These are phyloP conservation scores for Tuber magnatum DNA, from an alignment of 495 filamentous ascomycete genomes.

Conservation along the genomic window DNA sequence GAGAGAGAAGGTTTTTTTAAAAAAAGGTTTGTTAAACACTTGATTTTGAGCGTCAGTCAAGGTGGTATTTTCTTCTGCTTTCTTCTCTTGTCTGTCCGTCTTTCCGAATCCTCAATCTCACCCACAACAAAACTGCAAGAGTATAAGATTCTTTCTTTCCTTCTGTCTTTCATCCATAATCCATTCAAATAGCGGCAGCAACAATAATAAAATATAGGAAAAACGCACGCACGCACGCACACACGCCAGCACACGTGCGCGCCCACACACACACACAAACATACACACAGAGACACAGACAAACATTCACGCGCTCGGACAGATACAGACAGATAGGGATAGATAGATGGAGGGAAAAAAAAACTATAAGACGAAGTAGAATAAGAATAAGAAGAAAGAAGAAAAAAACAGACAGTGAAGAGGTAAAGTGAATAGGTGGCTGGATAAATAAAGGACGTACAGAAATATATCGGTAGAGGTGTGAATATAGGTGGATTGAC, in stretches of 20 bases:
- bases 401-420: neutral
- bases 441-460: neutral
- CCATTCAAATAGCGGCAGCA: neutral
- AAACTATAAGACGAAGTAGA: conserved; percentile 1
- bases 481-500: neutral
- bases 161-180: conserved; percentile 5
- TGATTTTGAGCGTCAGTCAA: neutral
- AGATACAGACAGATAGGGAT: neutral
- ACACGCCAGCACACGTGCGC: conserved; percentile 2
- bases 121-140: neutral
- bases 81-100: neutral
- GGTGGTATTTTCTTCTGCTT: neutral
- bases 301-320: neutral
- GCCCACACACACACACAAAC: neutral
- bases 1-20: no score
- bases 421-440: neutral
- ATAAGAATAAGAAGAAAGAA: neutral
- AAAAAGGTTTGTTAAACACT: neutral
- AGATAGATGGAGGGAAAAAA: neutral
- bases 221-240: conserved; percentile 4
- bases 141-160: neutral
- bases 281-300: neutral
- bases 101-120: neutral
- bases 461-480: neutral
- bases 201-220: neutral